A percentile compares a stretch with the other conserved stretches of the same genome.
These are phyloP conservation scores for Cladosporium phlei DNA, from an alignment of 2,329 filamentous ascomycete species.

Conservation along the genomic window DNA sequence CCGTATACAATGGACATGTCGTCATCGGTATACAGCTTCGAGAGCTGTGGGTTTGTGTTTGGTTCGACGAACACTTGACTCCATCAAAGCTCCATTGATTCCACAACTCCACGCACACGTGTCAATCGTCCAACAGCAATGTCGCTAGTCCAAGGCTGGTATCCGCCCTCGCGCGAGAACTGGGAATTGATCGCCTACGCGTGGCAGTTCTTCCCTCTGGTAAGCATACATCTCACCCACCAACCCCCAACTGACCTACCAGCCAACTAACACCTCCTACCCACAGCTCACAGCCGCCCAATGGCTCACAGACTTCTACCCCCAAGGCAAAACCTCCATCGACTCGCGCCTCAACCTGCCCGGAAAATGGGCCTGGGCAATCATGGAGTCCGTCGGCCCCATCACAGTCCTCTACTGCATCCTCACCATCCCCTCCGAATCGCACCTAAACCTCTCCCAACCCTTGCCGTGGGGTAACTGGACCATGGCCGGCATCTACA, in stretches of 20 bases:
- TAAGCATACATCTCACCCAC: no score
- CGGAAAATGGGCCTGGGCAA: slow-evolving; percentile 78
- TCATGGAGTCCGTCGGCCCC: slow-evolving; percentile 81
- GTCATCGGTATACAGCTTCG: slow-evolving; percentile 2
- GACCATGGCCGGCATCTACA: slow-evolving; percentile 65
- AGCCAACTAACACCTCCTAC: no score
- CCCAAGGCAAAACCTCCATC: slow-evolving; percentile 86
- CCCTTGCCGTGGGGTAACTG: slow-evolving; percentile 70
- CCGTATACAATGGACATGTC: no score
- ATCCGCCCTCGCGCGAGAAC: slow-evolving; percentile 48
- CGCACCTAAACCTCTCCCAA: slow-evolving; percentile 53
- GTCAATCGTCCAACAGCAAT: slow-evolving; percentile 32
- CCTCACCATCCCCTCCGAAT: slow-evolving; percentile 57
- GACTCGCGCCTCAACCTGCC: slow-evolving; percentile 75
- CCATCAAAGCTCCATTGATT: no score
- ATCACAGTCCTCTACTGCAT: slow-evolving; percentile 75
- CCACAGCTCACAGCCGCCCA: slow-evolving; percentile 65
- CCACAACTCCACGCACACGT: no score
- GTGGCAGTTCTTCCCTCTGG: slow-evolving; percentile 50
- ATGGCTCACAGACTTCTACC: slow-evolving; percentile 76
- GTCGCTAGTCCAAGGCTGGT: slow-evolving; percentile 40
- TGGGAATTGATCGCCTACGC: slow-evolving; percentile 43
- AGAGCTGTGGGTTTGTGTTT: no score
- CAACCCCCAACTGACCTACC: neutral
- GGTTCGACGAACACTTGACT: no score